phyloP scores from a whole-genome alignment of 768 basidiomycete genomes.

The Arthromyces matolae region DNA sequence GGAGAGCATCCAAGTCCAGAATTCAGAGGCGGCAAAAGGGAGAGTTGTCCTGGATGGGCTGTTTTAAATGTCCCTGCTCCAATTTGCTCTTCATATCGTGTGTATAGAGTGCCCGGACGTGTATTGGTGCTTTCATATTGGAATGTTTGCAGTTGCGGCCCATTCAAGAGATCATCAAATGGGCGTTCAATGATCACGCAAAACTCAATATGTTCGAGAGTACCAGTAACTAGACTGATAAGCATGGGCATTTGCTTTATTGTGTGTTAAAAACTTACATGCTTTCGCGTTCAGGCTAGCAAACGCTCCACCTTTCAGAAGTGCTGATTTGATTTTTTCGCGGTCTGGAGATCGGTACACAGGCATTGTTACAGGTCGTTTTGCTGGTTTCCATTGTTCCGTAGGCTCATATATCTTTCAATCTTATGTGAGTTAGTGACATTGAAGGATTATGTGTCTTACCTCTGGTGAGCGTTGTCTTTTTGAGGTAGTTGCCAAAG shows the following conservation, averaged over 20 bases:
- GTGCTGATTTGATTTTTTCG: neutral
- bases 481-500: neutral
- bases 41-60: conserved; percentile 1
- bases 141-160: neutral
- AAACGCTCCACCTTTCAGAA: neutral
- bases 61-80: conserved; percentile 1
- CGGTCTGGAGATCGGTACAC: neutral
- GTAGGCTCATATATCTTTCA: neutral
- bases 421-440: neutral
- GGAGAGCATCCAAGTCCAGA: neutral
- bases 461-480: neutral
- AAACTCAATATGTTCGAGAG: neutral
- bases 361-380: neutral
- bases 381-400: neutral
- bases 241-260: neutral
- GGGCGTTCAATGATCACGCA: neutral
- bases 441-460: too few relatives aligned
- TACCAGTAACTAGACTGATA: neutral
- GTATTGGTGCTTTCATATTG: neutral
- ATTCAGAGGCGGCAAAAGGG: neutral
- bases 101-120: neutral
- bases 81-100: neutral
- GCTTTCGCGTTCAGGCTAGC: neutral
- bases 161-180: neutral
- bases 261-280: neutral